Base-by-base conservation (phyloP, 352 stramenopile species). In the Phytophthora multivora region DNA sequence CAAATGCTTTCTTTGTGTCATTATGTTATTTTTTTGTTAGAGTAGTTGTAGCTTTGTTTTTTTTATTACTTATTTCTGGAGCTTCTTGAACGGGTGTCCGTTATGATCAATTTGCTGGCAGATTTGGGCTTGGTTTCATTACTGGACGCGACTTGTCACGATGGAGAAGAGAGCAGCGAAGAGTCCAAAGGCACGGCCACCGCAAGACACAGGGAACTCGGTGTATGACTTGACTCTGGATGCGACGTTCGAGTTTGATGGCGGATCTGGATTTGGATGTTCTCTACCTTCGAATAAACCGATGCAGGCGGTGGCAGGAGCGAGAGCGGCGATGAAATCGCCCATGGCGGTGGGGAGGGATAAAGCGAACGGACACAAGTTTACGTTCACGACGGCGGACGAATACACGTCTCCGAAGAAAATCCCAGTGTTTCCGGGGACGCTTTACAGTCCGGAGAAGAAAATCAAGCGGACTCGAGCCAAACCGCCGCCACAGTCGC, bases 371-470 rank as follows among this genome's bases (percentile, higher is more conserved):
- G 64, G 68, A 12, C 77, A 86, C 45, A 82, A 81, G 49, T 91
- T 91, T 52, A 86, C 80, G 31, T 92, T 92, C 43, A 92, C 79
- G 26, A 86, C 70, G 21, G 67, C 79, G 3, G 71, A 73, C 1
- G 81, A 88, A 53, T 92, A 90, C 66, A 86, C 75, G 36, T 88
- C 83, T 10, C 83, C 83, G 0, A 92, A 89, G 81, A 92, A 90
- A 51, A 79, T 92, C 18, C 83, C 83, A 0, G 68, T 89, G 35
- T 89, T 92, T 39, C 81, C 83, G 2, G 81, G 83, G 11, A 92
- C 76, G 15, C 25, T 82, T 6, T 64, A 76, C 33, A 91, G 79
- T 21, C 83, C 80, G 0, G 80, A 89, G 54, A 51, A 46, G 23
- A 74, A 59, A 48, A 50, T 51, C 46, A 66, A 63, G 16, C 55